Evolutionary conservation across 108 stramenopile genomes (phyloP), one percentile per base, ranked within the genome.

Genomic region (Skeletonema costatum): DNA sequence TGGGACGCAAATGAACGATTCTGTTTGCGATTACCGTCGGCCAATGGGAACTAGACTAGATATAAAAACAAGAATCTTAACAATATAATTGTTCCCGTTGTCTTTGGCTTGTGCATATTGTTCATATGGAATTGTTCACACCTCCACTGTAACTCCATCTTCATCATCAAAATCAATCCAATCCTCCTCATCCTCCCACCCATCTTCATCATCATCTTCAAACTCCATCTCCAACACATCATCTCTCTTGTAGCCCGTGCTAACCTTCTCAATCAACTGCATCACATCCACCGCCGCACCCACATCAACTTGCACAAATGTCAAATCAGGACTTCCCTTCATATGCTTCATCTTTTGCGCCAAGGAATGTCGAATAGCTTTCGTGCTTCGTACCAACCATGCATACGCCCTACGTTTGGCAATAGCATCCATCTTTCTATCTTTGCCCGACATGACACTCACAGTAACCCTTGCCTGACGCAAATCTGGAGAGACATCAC

Each of bases 261-360:
- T 29, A 48, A 96, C 89, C 78, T 94, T 91, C 38, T 97, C 93
- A 73, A 97, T 94, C 65, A 97, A 71, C 66, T 89, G 85, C 92
- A 94, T 94, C 59, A 96, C 93, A 83, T 94, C 93, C 53, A 93
- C 91, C 9, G 93, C 96, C 17, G 90, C 93, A 6, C 89, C 89
- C 9, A 97, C 89, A 87, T 97, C 93, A n/a, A 88, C 91, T 80
- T 92, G 91, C 19, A 90, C 88, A 83, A 97, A 97, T 10, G 83
- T 90, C 60, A 97, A 78, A 71, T 88, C 80, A 14, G 96, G 96
- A 31, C 65, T 70, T 35, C 74, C 83, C 81, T 92, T 94, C 93
- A 97, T 92, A 71, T 97, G 96, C 11, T 75, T 86, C 85, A 97
- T 86, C 64, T 82, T 83, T 67, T 91, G 88, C 31, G 92, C 88